Evolutionary conservation across 345 rosid species (phyloP).

Genomic region (Rhodamnia argentea): DNA sequence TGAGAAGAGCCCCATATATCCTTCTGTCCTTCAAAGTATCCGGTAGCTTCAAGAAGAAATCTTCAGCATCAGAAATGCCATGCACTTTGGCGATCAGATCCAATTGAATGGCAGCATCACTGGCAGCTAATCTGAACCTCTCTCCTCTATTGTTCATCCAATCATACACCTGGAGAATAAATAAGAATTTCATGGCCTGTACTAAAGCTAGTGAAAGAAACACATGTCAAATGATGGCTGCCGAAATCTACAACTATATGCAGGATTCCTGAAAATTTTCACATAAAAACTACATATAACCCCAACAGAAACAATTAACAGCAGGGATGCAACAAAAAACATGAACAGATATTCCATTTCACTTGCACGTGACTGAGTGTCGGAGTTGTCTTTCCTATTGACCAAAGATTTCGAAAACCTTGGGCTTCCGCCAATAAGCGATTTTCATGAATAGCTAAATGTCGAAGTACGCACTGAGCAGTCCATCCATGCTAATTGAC

Average conservation of each 20-base stretch:
- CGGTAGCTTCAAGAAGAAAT: constrained; percentile 44
- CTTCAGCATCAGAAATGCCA: constrained; percentile 65
- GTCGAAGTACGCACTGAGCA: not conserved
- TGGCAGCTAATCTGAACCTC: constrained; percentile 55
- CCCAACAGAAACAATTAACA: not conserved
- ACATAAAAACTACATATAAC: not conserved
- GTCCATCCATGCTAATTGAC: not conserved
- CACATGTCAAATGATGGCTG: not conserved
- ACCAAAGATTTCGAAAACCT: not conserved
- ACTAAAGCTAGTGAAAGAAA: not conserved
- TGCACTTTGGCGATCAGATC: constrained; percentile 81
- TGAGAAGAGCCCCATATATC: constrained; percentile 73
- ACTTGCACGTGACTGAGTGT: not conserved
- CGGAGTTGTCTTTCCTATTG: not conserved
- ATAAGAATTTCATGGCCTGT: not conserved
- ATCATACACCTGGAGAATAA: constrained; percentile 50
- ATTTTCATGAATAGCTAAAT: not conserved
- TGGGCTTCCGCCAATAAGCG: not conserved
- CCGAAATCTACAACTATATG: not conserved
- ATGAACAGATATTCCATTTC: not conserved
- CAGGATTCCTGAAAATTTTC: not conserved
- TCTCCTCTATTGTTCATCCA: constrained; percentile 84
- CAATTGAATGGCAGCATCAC: constrained; percentile 92
- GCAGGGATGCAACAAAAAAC: not conserved
- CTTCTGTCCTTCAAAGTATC: constrained; percentile 65